These are phyloP conservation scores for Trichosanthes cucumerina DNA, from an alignment of 306 rosid species.

Conservation along the genomic window DNA sequence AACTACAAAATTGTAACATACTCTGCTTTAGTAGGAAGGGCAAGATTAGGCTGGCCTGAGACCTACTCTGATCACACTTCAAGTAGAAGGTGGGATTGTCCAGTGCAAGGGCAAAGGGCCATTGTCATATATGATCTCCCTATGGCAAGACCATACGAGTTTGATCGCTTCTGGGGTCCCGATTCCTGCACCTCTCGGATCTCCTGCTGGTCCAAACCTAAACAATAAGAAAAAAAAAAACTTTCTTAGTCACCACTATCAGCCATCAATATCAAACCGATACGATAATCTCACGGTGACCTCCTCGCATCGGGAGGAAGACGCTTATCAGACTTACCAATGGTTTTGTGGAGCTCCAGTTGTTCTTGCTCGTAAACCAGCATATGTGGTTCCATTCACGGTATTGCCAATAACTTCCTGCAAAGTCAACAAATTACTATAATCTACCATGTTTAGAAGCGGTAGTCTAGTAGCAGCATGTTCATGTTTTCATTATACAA, in stretches of 20 bases:
- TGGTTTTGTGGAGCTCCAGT: constrained; percentile 97
- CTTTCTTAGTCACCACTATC: neutral
- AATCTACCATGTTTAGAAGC: neutral
- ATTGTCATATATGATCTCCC: constrained; percentile 77
- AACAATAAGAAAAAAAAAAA: neutral
- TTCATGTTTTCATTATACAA: neutral
- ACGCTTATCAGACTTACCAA: constrained; percentile 30
- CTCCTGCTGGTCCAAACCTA: constrained; percentile 99
- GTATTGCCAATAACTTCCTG: constrained; percentile 87
- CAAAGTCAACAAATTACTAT: neutral
- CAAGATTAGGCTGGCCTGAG: neutral
- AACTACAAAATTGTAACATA: neutral
- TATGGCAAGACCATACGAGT: constrained; percentile 96
- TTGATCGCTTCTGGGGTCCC: constrained; percentile 97
- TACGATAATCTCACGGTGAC: neutral
- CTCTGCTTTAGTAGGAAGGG: neutral
- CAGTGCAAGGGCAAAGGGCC: constrained; percentile 62
- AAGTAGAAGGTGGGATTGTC: constrained; percentile 72
- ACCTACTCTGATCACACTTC: neutral
- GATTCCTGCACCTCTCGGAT: constrained; percentile 94
- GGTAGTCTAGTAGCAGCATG: neutral
- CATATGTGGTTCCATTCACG: constrained; percentile 88
- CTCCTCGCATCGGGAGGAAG: neutral
- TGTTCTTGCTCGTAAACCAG: constrained; percentile 90
- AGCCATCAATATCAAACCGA: neutral